These are phyloP conservation scores for Penicillium freii DNA, from an alignment of 2,329 filamentous ascomycete species.

Conservation along the genomic window DNA sequence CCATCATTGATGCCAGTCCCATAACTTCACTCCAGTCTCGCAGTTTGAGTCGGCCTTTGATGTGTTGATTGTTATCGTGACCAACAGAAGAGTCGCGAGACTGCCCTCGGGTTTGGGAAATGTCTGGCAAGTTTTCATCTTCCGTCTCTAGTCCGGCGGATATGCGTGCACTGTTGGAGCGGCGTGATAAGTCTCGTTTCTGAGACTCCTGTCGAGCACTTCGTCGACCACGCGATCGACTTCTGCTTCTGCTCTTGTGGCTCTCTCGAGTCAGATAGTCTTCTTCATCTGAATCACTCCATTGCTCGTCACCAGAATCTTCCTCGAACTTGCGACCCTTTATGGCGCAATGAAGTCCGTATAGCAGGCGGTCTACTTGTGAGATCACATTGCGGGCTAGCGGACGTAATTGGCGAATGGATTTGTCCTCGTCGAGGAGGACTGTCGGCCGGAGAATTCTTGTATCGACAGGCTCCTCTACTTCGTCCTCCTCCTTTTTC, in stretches of 20 bases:
- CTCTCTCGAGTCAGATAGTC: constrained; percentile 2
- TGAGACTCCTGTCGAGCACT: constrained; percentile 18
- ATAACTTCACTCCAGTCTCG: constrained; percentile 86
- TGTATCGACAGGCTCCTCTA: constrained; percentile 14
- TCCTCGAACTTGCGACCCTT: constrained; percentile 46
- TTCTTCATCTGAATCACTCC: constrained; percentile 30
- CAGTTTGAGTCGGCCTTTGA: constrained; percentile 34
- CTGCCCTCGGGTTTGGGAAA: constrained; percentile 14
- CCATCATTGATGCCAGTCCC: constrained; percentile 71
- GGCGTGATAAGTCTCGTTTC: constrained; percentile 3
- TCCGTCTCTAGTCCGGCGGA: constrained; percentile 10
- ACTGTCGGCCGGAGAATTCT: constrained; percentile 30
- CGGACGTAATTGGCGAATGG: constrained; percentile 64
- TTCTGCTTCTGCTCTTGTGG: constrained; percentile 16
- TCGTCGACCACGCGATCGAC: constrained; percentile 28
- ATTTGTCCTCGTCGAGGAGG: constrained; percentile 18
- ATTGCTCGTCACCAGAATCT: constrained; percentile 31
- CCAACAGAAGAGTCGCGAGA: constrained; percentile 14
- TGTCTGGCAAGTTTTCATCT: constrained; percentile 3
- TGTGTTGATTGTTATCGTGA: constrained; percentile 5
- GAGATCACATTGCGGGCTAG: constrained; percentile 67
- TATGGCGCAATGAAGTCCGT: constrained; percentile 66
- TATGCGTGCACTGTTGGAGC: constrained; percentile 8
- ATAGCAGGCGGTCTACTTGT: constrained; percentile 67
- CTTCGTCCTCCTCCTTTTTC: constrained; percentile 14